Evolutionary conservation across 345 rosid genomes (phyloP).

Genomic region (Passiflora organensis): DNA sequence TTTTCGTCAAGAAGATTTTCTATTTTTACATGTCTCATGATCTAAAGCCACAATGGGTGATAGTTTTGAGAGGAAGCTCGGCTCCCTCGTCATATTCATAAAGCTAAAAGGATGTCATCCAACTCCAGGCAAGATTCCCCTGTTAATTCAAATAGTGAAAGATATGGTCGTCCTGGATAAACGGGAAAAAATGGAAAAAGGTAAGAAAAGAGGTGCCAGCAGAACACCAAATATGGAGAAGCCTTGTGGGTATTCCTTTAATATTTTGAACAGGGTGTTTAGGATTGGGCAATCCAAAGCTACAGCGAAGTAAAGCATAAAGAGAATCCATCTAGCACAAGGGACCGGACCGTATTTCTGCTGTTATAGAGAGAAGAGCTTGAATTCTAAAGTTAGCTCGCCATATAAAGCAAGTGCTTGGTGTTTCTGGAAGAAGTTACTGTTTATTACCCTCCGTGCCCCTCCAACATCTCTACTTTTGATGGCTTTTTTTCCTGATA

Average conservation of each 20-base stretch:
- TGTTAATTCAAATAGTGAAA: constrained; percentile 13
- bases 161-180: constrained; percentile 20
- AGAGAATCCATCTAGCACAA: constrained; percentile 33
- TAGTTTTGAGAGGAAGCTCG: too few species aligned
- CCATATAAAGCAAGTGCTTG: constrained; percentile 27
- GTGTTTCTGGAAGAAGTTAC: constrained; percentile 13
- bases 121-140: neutral
- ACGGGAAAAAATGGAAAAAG: constrained; percentile 11
- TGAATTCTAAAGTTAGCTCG: constrained; percentile 34
- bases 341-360: constrained; percentile 23
- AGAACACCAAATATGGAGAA: constrained; percentile 14
- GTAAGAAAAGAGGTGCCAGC: neutral
- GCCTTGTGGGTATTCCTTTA: constrained; percentile 8
- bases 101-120: neutral
- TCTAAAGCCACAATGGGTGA: too few species aligned
- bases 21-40: too few species aligned
- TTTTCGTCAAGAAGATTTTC: too few species aligned
- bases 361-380: constrained; percentile 33
- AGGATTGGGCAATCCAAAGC: constrained; percentile 22
- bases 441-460: constrained; percentile 12
- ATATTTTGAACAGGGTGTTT: constrained; percentile 18
- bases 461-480: constrained; percentile 43
- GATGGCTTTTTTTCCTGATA: constrained; percentile 26
- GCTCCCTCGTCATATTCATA: neutral
- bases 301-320: constrained; percentile 31